Percentiles rank a stretch among this genome's conserved stretches.
phyloP scores from a whole-genome alignment of 2,329 filamentous ascomycete species.

The Neocatenulostroma microsporum region DNA sequence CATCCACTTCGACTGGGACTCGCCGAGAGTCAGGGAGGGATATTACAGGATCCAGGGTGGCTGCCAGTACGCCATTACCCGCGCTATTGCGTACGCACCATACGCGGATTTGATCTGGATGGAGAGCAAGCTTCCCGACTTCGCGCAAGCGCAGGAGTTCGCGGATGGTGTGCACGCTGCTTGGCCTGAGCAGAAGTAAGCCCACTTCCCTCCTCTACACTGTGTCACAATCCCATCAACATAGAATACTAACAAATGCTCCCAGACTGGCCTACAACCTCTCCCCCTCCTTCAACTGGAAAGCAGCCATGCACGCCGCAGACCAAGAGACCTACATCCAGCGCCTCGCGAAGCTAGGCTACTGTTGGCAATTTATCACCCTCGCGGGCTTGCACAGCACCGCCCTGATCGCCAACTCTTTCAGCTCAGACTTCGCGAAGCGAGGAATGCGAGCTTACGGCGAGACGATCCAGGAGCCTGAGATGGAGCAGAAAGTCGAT shows the following conservation, averaged over 20 bases:
- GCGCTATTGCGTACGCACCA: conserved; percentile 83
- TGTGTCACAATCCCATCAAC: too few relatives aligned
- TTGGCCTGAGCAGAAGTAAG: conserved; percentile 92
- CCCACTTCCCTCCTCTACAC: conserved; percentile 3
- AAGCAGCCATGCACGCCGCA: conserved; percentile 80
- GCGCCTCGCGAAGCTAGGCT: conserved; percentile 76
- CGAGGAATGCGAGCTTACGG: conserved; percentile 93
- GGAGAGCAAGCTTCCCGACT: conserved; percentile 97
- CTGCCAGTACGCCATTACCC: conserved; percentile 82
- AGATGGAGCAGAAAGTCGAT: conserved; percentile 84
- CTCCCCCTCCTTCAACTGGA: conserved; percentile 99
- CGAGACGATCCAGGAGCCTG: conserved; percentile 94
- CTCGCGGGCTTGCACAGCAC: conserved; percentile 93
- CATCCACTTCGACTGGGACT: conserved; percentile 90
- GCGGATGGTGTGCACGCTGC: conserved; percentile 87
- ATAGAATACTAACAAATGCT: conserved; percentile 12
- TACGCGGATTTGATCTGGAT: conserved; percentile 78
- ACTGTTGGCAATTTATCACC: conserved; percentile 99
- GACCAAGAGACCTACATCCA: conserved; percentile 98
- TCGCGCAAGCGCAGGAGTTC: conserved; percentile 82
- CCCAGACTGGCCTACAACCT: conserved; percentile 90
- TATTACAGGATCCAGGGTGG: conserved; percentile 92
- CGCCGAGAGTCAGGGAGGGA: conserved; percentile 85
- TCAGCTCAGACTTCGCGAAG: conserved; percentile 71
- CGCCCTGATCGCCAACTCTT: conserved; percentile 82